These are phyloP conservation scores for Olyra latifolia DNA, from an alignment of 176 grass and related monocot species.

Conservation along the genomic window DNA sequence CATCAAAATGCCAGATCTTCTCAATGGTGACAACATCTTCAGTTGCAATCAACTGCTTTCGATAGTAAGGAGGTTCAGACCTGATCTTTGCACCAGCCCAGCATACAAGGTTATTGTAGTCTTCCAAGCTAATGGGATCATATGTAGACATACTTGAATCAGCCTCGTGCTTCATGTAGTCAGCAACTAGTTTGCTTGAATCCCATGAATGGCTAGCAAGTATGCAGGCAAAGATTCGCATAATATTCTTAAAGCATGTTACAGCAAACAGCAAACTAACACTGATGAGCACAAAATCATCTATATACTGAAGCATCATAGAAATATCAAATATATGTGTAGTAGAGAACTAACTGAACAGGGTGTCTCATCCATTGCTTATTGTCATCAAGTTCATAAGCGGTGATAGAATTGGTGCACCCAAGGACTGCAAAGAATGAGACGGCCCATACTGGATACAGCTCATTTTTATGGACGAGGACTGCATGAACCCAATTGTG, in stretches of 20 bases:
- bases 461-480: not conserved
- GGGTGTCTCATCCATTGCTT: constrained; percentile 12
- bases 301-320: not conserved
- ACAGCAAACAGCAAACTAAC: not conserved
- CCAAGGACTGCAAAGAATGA: constrained; percentile 11
- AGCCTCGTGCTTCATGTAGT: not conserved
- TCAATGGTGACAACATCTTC: not conserved
- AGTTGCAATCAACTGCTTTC: not conserved
- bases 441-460: not conserved
- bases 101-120: not conserved
- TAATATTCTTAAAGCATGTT: constrained; percentile 15
- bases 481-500: constrained; percentile 18
- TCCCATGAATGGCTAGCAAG: not conserved
- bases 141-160: not conserved
- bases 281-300: not conserved
- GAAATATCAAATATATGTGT: not conserved
- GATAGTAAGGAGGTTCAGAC: not conserved
- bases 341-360: not conserved
- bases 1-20: constrained; percentile 1
- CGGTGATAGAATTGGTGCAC: not conserved
- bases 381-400: constrained; percentile 23
- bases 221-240: not conserved
- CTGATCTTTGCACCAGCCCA: not conserved
- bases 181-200: constrained; percentile 15
- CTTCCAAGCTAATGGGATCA: not conserved